Evolutionary conservation across 73 alveolate genomes (phyloP).

Genomic region (Stentor coeruleus): DNA sequence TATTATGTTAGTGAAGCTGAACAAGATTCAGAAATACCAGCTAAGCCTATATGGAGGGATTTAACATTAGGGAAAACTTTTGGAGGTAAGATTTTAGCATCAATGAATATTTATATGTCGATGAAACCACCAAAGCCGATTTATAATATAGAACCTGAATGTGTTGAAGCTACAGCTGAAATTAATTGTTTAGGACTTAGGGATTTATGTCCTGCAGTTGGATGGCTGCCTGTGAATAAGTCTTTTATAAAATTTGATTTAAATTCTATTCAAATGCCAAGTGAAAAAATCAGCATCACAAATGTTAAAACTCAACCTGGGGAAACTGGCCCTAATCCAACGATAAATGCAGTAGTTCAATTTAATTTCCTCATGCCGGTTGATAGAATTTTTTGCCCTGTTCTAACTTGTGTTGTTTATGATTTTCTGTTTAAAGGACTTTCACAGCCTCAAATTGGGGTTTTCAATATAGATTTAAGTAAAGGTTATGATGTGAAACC

Average conservation of each 20-base stretch:
- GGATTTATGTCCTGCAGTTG: constrained; percentile 68
- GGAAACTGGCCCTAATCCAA: constrained; percentile 95
- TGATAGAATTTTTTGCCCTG: constrained; percentile 67
- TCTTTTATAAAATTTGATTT: constrained; percentile 87
- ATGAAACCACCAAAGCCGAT: constrained; percentile 40
- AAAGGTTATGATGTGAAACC: constrained; percentile 42
- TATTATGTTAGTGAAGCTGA: constrained; percentile 42
- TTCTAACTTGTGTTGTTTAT: constrained; percentile 73
- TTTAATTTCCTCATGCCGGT: constrained; percentile 82
- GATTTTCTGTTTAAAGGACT: constrained; percentile 84
- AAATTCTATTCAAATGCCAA: constrained; percentile 63
- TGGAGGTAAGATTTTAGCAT: constrained; percentile 75
- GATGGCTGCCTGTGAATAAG: constrained; percentile 89
- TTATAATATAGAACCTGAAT: constrained; percentile 35
- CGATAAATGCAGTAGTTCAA: constrained; percentile 74
- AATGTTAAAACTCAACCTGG: constrained; percentile 87
- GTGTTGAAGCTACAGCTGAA: constrained; percentile 35
- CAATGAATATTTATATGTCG: constrained; percentile 68
- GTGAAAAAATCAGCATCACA: constrained; percentile 61
- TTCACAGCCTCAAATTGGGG: constrained; percentile 76
- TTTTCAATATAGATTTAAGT: constrained; percentile 69
- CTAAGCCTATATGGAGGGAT: constrained; percentile 83
- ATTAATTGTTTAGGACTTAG: constrained; percentile 83
- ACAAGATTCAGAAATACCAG: constrained; percentile 58
- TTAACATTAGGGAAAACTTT: constrained; percentile 66